Base-by-base conservation (phyloP, 768 basidiomycete genomes). In the Pisolithus orientalis region DNA sequence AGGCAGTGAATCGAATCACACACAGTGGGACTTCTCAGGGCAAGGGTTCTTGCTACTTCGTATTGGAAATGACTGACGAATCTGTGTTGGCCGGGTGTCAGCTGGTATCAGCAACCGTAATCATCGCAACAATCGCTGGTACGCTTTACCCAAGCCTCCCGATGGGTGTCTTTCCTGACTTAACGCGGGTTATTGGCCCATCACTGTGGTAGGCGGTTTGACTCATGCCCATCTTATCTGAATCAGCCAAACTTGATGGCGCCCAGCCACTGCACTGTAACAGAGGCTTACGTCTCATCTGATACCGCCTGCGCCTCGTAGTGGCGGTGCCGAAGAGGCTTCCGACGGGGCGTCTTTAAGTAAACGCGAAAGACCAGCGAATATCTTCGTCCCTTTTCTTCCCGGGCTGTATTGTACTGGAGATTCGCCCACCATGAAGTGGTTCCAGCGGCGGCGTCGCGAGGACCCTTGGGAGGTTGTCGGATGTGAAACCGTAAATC, bases 401-500 rank as follows among this genome's bases (percentile, higher is more conserved):
- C 25, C 57, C 53, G 53, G 44, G 58, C 59, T 55, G 53, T 54
- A 38, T 59, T 64, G 25, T 16, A 31, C 31, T 45, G n/a, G 44
- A 45, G 50, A 10, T 45, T 21, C 34, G 9, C 51, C 31, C 46
- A 55, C 55, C 45, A 67, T 68, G 64, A 61, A 63, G 61, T 70
- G 70, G 55, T 78, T 85, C 58, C 76, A 80, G 59, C 75, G 80
- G 55, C 75, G 80, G 54, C 79, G 74, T 56, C 52, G 47, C 49
- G 79, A 84, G 61, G 70, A 70, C 8, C 79, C 85, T 37, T 90
- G 88, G 88, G 88, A 90, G 70, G 87, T 90, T 39, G 83, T 89
- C 28, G 82, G 82, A 53, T 80, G 75, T 62, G 79, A 77, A 60
- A 67, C 72, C 31, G 79, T 90, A 46, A 78, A 82, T 44, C 82